Evolutionary conservation across 148 eudicot genomes (phyloP).

Genomic region (Beta vulgaris): DNA sequence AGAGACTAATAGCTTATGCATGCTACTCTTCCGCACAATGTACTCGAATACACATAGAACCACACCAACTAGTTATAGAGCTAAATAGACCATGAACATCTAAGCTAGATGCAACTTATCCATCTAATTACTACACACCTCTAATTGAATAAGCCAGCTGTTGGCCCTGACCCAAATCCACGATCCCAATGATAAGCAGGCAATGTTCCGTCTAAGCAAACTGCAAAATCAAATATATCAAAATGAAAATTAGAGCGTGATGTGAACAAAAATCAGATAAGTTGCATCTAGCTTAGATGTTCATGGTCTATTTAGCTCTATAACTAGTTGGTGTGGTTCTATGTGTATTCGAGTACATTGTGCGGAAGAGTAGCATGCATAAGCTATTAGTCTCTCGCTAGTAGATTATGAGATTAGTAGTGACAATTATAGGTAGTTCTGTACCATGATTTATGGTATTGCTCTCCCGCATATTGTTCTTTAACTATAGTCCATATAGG

Average conservation of each 20-base stretch:
- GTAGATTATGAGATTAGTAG: background rate
- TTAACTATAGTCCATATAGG: background rate
- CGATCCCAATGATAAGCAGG: slow-evolving; percentile 89
- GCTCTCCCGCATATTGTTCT: background rate
- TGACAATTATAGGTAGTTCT: background rate
- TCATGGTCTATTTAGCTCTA: background rate
- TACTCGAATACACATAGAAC: background rate
- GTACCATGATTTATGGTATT: background rate
- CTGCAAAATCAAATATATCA: slow-evolving; percentile 36
- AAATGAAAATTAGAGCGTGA: background rate
- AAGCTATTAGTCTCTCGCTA: background rate
- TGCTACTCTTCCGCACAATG: background rate
- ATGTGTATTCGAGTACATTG: background rate
- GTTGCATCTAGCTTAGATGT: background rate
- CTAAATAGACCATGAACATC: background rate
- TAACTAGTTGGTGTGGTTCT: background rate
- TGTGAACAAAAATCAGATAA: background rate
- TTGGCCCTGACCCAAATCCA: slow-evolving; percentile 88
- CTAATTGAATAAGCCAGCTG: slow-evolving; percentile 93
- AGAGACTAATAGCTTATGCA: background rate
- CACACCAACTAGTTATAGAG: background rate
- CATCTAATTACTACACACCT: slow-evolving; percentile 51
- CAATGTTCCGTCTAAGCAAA: slow-evolving; percentile 92
- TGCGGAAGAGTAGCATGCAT: background rate
- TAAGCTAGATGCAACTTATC: background rate